Evolutionary conservation across 2,329 filamentous ascomycete genomes (phyloP).

Genomic region (Aquanectria penicillioides): DNA sequence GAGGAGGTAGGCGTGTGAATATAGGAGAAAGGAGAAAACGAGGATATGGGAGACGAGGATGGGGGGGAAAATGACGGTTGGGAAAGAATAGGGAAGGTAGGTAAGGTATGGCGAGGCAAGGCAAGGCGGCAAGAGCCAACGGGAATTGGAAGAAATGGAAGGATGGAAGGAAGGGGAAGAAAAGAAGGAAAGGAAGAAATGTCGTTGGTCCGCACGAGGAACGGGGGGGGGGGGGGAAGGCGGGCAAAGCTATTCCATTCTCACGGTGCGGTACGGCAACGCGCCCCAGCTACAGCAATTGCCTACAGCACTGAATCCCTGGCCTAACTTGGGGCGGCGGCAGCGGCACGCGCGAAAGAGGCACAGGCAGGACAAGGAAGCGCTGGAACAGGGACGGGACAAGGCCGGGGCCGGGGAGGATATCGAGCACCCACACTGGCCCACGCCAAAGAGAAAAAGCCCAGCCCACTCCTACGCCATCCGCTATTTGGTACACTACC

Average conservation of each 20-base stretch:
- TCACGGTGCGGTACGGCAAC: background rate
- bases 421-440: constrained; percentile 9
- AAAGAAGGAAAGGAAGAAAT: constrained; percentile 17
- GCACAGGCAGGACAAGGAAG: constrained; percentile 9
- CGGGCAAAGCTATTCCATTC: constrained; percentile 9
- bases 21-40: background rate
- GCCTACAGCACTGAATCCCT: background rate
- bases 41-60: background rate
- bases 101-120: background rate
- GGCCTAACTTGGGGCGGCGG: constrained; percentile 3
- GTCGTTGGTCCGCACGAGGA: constrained; percentile 16
- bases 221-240: background rate
- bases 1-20: background rate
- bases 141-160: constrained; percentile 23
- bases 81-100: constrained; percentile 5
- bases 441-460: constrained; percentile 2
- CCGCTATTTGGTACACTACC: constrained; percentile 8
- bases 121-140: constrained; percentile 10
- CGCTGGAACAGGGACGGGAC: constrained; percentile 1
- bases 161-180: constrained; percentile 20
- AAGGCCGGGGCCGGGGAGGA: constrained; percentile 11
- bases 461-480: background rate
- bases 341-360: background rate
- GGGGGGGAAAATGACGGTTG: too few species aligned
- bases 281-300: background rate